Percentiles rank a stretch among this genome's conserved stretches.
These are phyloP conservation scores for Sarocladium strictum DNA, from an alignment of 2,329 filamentous ascomycete genomes.

Conservation along the genomic window DNA sequence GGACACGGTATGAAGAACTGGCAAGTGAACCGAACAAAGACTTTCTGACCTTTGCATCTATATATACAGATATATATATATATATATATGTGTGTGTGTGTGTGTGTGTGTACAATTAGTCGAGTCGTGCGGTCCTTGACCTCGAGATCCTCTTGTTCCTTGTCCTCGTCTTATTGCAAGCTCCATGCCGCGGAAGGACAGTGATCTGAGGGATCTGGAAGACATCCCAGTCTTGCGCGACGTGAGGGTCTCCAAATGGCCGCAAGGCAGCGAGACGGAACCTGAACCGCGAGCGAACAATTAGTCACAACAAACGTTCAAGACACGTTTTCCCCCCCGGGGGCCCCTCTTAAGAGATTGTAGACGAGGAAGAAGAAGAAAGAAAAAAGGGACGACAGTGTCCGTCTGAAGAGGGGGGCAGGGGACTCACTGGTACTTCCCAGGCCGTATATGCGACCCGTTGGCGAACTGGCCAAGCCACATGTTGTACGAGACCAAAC, in stretches of 20 bases:
- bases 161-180: neutral
- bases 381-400: neutral
- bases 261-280: neutral
- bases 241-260: neutral
- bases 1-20: too few species aligned
- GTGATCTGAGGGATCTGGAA: conserved; percentile 8
- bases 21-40: too few species aligned
- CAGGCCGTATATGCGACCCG: neutral
- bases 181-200: neutral
- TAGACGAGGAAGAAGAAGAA: too few species aligned
- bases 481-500: neutral
- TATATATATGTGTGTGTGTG: too few species aligned
- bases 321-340: too few species aligned
- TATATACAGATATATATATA: too few species aligned
- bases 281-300: too few species aligned
- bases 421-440: neutral
- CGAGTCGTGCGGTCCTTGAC: neutral
- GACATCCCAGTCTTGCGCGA: neutral
- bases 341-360: too few species aligned
- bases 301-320: too few species aligned
- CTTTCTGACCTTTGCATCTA: too few species aligned
- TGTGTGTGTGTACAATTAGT: too few species aligned
- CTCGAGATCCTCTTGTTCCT: neutral
- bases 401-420: neutral
- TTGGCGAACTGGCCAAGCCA: neutral